A percentile compares a stretch with the other conserved stretches of the same genome.
Evolutionary conservation across 2,329 filamentous ascomycete species (phyloP).

Genomic region (Aspergillus pseudoglaucus): DNA sequence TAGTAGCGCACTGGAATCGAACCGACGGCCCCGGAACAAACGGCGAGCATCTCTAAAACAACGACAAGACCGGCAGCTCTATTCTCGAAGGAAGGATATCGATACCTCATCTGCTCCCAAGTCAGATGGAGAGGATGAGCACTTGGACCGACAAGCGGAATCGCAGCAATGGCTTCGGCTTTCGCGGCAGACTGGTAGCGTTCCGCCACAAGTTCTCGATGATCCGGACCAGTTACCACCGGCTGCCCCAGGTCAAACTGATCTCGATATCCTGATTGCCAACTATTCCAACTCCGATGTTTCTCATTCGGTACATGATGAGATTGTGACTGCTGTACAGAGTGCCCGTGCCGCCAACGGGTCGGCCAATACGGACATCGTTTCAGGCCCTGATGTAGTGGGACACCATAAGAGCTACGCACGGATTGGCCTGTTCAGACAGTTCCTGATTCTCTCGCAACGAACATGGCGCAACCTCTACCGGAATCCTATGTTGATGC

Average conservation of each 20-base stretch:
- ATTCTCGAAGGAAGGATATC: slow-evolving; percentile 68
- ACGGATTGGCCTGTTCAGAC: slow-evolving; percentile 69
- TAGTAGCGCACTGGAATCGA: slow-evolving; percentile 54
- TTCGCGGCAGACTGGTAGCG: slow-evolving; percentile 47
- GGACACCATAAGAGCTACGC: slow-evolving; percentile 72
- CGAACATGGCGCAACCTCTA: slow-evolving; percentile 97
- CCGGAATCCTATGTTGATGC: slow-evolving; percentile 94
- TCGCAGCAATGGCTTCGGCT: slow-evolving; percentile 56
- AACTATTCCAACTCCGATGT: slow-evolving; percentile 75
- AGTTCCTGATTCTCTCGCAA: slow-evolving; percentile 83
- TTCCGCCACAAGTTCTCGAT: slow-evolving; percentile 58
- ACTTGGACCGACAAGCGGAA: slow-evolving; percentile 39
- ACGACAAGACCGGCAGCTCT: slow-evolving; percentile 85
- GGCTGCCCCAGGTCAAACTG: slow-evolving; percentile 58
- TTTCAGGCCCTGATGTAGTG: slow-evolving; percentile 34
- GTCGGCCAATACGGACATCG: slow-evolving; percentile 52
- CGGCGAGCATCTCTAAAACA: slow-evolving; percentile 74
- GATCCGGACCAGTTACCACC: slow-evolving; percentile 59
- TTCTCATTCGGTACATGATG: slow-evolving; percentile 64
- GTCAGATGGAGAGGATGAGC: slow-evolving; percentile 55
- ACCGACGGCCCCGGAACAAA: slow-evolving; percentile 60
- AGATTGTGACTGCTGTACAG: slow-evolving; percentile 65
- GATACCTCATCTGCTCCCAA: slow-evolving; percentile 53
- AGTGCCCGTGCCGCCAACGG: slow-evolving; percentile 63
- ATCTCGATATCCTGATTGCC: slow-evolving; percentile 73